Base-by-base conservation (phyloP, 148 eudicot genomes). In the Heliamphora exappendiculata region DNA sequence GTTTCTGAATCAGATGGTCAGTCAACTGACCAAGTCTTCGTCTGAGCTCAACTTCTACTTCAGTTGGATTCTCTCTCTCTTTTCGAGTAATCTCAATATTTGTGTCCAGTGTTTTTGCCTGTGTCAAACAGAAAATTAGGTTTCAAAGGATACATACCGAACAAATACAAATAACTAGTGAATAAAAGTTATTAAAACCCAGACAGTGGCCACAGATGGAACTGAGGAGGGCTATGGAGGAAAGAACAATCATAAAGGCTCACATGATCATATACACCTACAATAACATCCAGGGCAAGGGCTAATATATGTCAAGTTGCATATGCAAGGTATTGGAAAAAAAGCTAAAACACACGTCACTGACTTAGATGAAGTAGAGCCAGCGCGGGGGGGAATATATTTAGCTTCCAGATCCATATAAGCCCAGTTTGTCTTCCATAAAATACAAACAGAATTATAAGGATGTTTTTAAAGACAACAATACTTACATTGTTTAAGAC, bases 1-100 rank as follows among this genome's bases (percentile, higher is more conserved):
- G 98, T 80, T 95, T 95, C 84, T 91, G 96, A 86, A 95, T 95
- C 78, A 95, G 80, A 87, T 95, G 97, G 82, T 92, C 97, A 64
- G 98, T 95, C 88, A 95, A 76, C 84, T 90, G 98, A 84, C 78
- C 73, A 86, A 95, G 98, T 88, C 96, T 87, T 67, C 84, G 86
- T 81, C 83, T 92, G 75, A 95, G 97, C 78, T 92, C 94, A 78
- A 89, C 75, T 84, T 95, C 98, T 47, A 95, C 90, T 86, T 91
- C 98, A 74, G 94, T 89, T 69, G 96, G 92, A 79, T 77, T 84
- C 80, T 85, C 88, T 55, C 85, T 84, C 81, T 95, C 96, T 77
- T 84, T 88, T 72, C 78, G 81, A 58, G 97, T 79, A 76, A 81
- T 70, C 36, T 88, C 85, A 42, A 95, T 87, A 78, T 84, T 82